Conservation (phyloP, 2,329 filamentous ascomycete species). For the Samsoniella hepiali region DNA sequence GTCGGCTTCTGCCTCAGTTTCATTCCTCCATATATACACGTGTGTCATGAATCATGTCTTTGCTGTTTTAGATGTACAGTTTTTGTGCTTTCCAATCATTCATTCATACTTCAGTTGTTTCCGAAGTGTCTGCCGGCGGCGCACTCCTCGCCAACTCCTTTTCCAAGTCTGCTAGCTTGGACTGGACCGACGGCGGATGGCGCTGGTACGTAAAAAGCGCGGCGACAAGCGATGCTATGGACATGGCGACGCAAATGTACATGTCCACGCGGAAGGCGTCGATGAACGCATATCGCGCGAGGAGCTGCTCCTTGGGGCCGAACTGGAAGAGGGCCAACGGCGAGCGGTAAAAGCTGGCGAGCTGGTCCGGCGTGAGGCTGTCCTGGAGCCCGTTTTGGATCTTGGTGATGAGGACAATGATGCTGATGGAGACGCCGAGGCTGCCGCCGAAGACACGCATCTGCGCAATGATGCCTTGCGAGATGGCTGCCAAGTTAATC, state of each 20-base stretch:
- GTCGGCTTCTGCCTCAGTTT: background rate
- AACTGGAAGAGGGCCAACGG: constrained; percentile 22
- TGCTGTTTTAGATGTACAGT: background rate
- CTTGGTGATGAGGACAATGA: constrained; percentile 24
- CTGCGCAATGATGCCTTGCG: constrained; percentile 24
- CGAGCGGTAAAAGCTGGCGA: constrained; percentile 22
- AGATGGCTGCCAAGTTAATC: constrained; percentile 18
- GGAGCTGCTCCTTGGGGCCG: constrained; percentile 18
- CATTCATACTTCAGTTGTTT: background rate
- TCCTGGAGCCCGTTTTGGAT: constrained; percentile 21
- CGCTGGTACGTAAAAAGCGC: constrained; percentile 23
- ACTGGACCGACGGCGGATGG: constrained; percentile 23
- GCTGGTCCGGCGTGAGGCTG: constrained; percentile 20
- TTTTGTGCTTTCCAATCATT: background rate
- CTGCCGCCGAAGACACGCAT: constrained; percentile 28
- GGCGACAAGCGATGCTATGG: constrained; percentile 18
- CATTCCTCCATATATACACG: background rate
- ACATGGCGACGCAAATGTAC: constrained; percentile 24
- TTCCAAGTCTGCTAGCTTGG: constrained; percentile 26
- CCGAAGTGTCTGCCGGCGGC: background rate
- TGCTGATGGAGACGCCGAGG: constrained; percentile 26
- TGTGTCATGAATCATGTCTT: background rate
- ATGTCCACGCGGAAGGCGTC: constrained; percentile 23
- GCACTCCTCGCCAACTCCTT: constrained; percentile 17
- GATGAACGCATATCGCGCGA: constrained; percentile 22